Evolutionary conservation across 257 asterid genomes (phyloP).

Genomic region (Salvia miltiorrhiza): DNA sequence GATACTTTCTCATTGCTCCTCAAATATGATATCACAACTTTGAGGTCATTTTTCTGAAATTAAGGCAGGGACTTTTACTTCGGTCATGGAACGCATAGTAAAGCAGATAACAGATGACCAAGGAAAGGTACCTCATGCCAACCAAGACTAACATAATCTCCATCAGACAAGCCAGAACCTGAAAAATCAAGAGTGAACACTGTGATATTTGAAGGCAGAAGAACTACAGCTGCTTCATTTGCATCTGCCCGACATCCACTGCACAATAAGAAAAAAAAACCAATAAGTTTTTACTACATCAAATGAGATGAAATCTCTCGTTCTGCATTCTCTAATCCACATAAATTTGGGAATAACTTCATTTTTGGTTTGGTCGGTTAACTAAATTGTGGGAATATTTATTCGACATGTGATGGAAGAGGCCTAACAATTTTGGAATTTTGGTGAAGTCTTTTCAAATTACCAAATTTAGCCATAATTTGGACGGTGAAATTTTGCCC

Average conservation of each 20-base stretch:
- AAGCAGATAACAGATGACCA: conserved; percentile 16
- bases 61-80: conserved; percentile 16
- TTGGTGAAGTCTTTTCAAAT: not conserved
- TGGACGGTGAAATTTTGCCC: not conserved
- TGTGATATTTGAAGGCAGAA: conserved; percentile 89
- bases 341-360: not conserved
- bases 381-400: not conserved
- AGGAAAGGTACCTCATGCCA: conserved; percentile 82
- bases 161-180: conserved; percentile 94
- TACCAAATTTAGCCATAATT: not conserved
- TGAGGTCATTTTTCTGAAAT: conserved; percentile 86
- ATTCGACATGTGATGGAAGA: no score
- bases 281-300: conserved; percentile 16
- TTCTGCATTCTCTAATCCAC: not conserved
- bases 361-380: not conserved
- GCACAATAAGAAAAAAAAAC: conserved; percentile 28
- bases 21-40: conserved; percentile 81
- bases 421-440: not conserved
- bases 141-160: conserved; percentile 93
- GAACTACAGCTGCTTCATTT: conserved; percentile 93
- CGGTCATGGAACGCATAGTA: not conserved
- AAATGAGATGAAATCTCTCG: not conserved
- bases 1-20: conserved; percentile 70
- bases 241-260: conserved; percentile 99
- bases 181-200: conserved; percentile 93